Evolutionary conservation across 257 asterid species (phyloP), one percentile per base, ranked within the genome.

Genomic region (Fraxinus pennsylvanica): DNA sequence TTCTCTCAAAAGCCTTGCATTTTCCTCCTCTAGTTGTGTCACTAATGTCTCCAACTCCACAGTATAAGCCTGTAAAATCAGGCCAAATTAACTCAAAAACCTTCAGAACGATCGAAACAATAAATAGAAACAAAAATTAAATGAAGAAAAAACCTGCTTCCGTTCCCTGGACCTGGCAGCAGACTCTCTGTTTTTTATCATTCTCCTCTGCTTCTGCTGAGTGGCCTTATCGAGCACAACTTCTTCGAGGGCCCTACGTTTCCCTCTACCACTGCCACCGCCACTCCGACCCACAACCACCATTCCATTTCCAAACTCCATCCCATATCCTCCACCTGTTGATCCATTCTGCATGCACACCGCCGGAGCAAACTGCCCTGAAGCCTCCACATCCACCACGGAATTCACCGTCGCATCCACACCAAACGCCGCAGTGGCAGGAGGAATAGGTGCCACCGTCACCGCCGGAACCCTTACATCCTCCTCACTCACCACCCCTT

Each of bases 111-210:
- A 77, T 30, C 30, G 19, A 13, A 22, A 41, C 17, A 27, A 81
- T 2, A 52, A 5, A 6, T 22, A 70, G 0, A 74, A 15, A n/a
- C 54, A 72, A 9, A 4, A 70, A 10, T 8, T n/a, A 50, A 32
- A 68, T 21, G 9, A 6, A 0, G 0, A 19, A 19, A n/a, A 27
- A 52, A 94, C 99, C 99, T 92, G 99, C 83, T 94, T 94, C 61
- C 99, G 86, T 81, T 94, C 99, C 72, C 99, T 85, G 38, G 99
- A 94, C 90, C 97, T 85, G 29, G 99, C 99, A 22, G 99, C 99
- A 77, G 97, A 92, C 76, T 94, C 99, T 81, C 99, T 87, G 84
- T 92, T 92, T 85, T 94, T 94, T 78, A 94, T 92, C 97, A 94
- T 94, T 59, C 99, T 85, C 82, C 92, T 87, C 90, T 94, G 99